A percentile compares a stretch with the other conserved stretches of the same genome.
These are phyloP conservation scores for Ophiostoma montium DNA, from an alignment of 2,329 filamentous ascomycete genomes.

Conservation along the genomic window DNA sequence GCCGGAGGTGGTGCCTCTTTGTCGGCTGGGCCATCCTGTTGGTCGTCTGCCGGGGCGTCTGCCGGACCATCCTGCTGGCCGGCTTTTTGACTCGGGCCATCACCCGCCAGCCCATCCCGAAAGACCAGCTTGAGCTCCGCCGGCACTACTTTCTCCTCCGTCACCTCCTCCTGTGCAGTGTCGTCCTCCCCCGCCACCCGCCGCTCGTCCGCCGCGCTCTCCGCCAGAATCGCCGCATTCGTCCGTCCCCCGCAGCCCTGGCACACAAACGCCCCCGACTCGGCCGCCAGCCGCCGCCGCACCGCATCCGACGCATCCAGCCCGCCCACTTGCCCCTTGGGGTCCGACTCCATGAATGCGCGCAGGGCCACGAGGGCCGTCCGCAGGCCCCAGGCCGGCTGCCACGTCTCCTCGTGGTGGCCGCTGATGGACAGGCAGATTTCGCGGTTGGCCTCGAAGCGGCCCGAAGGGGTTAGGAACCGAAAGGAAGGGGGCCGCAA, in stretches of 20 bases:
- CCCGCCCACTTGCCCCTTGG: conserved; percentile 78
- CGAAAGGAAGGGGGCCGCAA: conserved; percentile 89
- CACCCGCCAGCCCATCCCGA: conserved; percentile 51
- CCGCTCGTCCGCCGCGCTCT: conserved; percentile 47
- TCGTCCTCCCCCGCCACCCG: conserved; percentile 15
- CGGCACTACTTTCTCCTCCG: conserved; percentile 23
- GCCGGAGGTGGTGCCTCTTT: neutral
- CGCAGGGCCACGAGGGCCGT: conserved; percentile 71
- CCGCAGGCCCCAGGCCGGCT: conserved; percentile 91
- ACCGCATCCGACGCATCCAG: conserved; percentile 60
- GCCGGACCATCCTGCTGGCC: conserved; percentile 6
- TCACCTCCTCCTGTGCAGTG: too few relatives aligned
- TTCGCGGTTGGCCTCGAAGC: conserved; percentile 93
- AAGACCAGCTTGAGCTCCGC: conserved; percentile 52
- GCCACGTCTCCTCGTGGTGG: conserved; percentile 97
- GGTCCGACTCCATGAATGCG: conserved; percentile 86
- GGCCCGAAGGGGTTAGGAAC: conserved; percentile 79
- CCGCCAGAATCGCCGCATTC: conserved; percentile 61
- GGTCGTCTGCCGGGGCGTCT: neutral
- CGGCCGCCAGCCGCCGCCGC: conserved; percentile 52
- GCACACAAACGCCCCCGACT: conserved; percentile 56
- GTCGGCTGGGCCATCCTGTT: neutral
- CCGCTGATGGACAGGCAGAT: conserved; percentile 90
- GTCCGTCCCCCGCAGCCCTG: conserved; percentile 46
- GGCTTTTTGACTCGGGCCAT: too few relatives aligned